A percentile compares a stretch with the other conserved stretches of the same genome.
phyloP scores from a whole-genome alignment of 768 basidiomycete genomes.

The Tulasnella sp. region DNA sequence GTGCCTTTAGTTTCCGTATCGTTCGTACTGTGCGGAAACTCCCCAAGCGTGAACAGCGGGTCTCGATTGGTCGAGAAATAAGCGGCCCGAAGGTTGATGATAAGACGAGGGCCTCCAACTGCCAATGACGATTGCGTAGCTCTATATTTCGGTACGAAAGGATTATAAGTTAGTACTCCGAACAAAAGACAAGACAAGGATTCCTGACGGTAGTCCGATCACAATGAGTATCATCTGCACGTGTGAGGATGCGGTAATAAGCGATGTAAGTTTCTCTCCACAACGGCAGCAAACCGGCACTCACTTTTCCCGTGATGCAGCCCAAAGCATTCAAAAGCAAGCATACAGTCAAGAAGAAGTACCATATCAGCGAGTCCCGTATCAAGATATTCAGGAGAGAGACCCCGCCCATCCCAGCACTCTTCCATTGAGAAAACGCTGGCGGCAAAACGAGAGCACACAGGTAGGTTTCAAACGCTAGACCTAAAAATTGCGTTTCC shows the following conservation, averaged over 20 bases:
- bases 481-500: slow-evolving; percentile 32
- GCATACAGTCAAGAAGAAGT: too few species aligned
- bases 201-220: too few species aligned
- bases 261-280: not conserved
- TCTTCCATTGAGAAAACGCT: slow-evolving; percentile 38
- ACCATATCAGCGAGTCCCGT: too few species aligned
- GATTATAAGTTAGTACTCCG: too few species aligned
- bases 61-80: not conserved
- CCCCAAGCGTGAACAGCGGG: not conserved
- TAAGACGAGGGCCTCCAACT: slow-evolving; percentile 4
- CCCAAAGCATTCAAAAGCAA: too few species aligned
- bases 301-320: not conserved
- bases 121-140: not conserved
- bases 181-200: too few species aligned
- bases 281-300: not conserved
- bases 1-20: too few species aligned
- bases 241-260: not conserved
- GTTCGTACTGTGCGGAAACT: too few species aligned
- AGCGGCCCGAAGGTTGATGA: slow-evolving; percentile 12
- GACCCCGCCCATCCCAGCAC: slow-evolving; percentile 35
- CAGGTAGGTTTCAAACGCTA: not conserved
- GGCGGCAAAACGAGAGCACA: not conserved
- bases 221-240: too few species aligned
- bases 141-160: not conserved
- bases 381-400: slow-evolving; percentile 34